These are phyloP conservation scores for Aspergillus taichungensis DNA, from an alignment of 495 filamentous ascomycete genomes.

Conservation along the genomic window DNA sequence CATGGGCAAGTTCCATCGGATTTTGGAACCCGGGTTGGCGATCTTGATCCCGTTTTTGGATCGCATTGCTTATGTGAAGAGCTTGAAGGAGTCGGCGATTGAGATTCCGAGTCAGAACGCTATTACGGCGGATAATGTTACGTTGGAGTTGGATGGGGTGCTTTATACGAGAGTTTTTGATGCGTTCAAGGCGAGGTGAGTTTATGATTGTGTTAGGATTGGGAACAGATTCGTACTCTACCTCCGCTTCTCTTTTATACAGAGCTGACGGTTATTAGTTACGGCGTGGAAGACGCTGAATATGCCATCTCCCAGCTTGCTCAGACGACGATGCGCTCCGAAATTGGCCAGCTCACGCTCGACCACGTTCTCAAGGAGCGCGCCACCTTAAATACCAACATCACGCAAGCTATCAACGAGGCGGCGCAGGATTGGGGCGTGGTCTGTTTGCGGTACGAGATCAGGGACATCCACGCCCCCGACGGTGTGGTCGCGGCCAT, in stretches of 20 bases:
- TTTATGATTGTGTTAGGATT: conserved; percentile 1
- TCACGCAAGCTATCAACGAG: conserved; percentile 96
- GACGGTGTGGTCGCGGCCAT: conserved; percentile 89
- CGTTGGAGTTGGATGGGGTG: conserved; percentile 89
- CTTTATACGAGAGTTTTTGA: conserved; percentile 94
- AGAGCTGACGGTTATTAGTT: conserved; percentile 43
- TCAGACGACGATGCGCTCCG: conserved; percentile 96
- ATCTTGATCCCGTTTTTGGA: conserved; percentile 87
- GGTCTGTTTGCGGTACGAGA: conserved; percentile 92
- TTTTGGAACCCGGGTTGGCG: conserved; percentile 83
- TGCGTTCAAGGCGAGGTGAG: conserved; percentile 89
- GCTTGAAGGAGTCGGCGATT: conserved; percentile 87
- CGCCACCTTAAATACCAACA: conserved; percentile 89
- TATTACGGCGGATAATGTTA: conserved; percentile 98
- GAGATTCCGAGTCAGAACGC: conserved; percentile 95
- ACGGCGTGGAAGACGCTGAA: conserved; percentile 96
- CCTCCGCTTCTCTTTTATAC: neutral
- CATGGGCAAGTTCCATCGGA: conserved; percentile 93
- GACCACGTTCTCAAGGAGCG: conserved; percentile 98
- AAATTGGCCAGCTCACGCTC: conserved; percentile 92
- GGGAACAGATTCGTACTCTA: conserved; percentile 4
- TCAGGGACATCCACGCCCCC: conserved; percentile 94
- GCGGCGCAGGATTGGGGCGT: conserved; percentile 95
- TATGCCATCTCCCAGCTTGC: conserved; percentile 97
- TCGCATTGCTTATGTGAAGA: conserved; percentile 96